Evolutionary conservation across 257 asterid genomes (phyloP).

Genomic region (Capsicum pubescens): DNA sequence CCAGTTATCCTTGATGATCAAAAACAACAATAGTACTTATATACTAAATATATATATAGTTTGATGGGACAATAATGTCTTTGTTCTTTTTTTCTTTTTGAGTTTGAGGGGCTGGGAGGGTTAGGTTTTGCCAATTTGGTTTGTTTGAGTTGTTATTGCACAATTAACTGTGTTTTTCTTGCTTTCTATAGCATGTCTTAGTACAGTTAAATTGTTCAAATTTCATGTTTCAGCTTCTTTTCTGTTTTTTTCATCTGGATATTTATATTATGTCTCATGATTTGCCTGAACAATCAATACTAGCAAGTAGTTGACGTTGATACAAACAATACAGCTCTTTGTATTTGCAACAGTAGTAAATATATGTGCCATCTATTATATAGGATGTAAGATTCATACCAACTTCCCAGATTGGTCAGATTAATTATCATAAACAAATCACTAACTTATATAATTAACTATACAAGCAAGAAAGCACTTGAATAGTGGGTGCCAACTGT

Average conservation of each 20-base stretch:
- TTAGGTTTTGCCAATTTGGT: background rate
- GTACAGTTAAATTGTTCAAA: background rate
- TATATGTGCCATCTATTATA: no score
- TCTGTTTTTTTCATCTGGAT: background rate
- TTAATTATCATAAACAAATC: no score
- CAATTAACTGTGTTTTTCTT: background rate
- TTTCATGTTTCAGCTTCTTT: background rate
- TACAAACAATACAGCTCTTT: no score
- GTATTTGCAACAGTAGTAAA: no score
- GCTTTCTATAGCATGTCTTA: background rate
- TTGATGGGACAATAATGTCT: background rate
- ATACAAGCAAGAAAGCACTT: no score
- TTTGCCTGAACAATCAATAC: no score
- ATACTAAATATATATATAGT: background rate
- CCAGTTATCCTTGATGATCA: background rate
- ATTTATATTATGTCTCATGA: no score
- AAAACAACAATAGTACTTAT: background rate
- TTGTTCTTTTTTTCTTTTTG: background rate
- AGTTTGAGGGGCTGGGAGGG: background rate
- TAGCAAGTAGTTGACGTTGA: no score
- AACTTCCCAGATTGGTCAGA: no score
- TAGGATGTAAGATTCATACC: no score
- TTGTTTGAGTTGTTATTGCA: background rate
- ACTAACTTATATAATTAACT: no score
- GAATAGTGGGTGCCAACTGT: no score